A percentile compares a stretch with the other conserved stretches of the same genome.
These are phyloP conservation scores for Mycena polygramma DNA, from an alignment of 768 basidiomycete genomes.

Conservation along the genomic window DNA sequence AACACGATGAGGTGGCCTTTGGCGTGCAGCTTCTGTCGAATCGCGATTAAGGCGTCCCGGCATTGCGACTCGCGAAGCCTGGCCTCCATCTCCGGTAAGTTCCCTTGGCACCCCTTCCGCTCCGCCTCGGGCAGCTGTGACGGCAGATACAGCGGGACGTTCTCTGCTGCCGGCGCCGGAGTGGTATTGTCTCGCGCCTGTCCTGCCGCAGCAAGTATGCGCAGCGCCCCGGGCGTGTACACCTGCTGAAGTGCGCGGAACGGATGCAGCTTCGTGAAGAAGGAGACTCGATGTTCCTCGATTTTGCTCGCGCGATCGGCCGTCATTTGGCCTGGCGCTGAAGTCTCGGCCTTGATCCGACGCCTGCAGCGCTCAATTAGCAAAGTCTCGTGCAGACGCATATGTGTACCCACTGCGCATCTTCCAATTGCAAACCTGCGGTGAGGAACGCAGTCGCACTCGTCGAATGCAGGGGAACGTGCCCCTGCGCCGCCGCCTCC, in stretches of 20 bases:
- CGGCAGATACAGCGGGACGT: not conserved
- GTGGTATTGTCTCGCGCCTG: not conserved
- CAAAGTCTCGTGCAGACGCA: not conserved
- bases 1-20: constrained; percentile 16
- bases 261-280: not conserved
- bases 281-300: not conserved
- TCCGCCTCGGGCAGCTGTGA: not conserved
- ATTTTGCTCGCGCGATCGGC: constrained; percentile 13
- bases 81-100: not conserved
- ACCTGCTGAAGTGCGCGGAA: not conserved
- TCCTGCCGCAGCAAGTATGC: not conserved
- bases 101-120: not conserved
- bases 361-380: not conserved
- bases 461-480: too few relatives aligned
- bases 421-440: not conserved
- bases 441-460: not conserved
- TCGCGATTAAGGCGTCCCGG: not conserved
- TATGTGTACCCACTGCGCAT: not conserved
- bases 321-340: not conserved
- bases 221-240: constrained; percentile 9
- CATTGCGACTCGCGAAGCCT: not conserved
- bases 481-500: not conserved
- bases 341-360: not conserved
- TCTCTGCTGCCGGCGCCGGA: not conserved
- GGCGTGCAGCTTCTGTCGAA: constrained; percentile 12